phyloP scores from a whole-genome alignment of 192 early-diverging fungal genomes.

The Coemansia sp. region DNA sequence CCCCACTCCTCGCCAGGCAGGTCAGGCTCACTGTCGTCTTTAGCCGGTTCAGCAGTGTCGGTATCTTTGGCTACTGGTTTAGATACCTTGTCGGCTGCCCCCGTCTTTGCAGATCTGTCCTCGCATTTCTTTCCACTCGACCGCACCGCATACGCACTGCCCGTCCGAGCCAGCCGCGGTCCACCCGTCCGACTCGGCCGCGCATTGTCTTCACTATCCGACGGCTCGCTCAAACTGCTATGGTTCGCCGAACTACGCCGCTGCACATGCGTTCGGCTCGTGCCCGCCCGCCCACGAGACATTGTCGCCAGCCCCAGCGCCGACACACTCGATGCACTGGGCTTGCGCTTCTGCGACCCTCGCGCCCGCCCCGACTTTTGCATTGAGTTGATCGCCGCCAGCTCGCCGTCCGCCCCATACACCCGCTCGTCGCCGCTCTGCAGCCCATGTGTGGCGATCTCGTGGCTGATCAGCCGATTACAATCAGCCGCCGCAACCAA shows the following conservation, averaged over 20 bases:
- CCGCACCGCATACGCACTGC: neutral
- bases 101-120: neutral
- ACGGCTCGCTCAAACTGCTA: neutral
- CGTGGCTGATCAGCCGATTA: constrained; percentile 45
- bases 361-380: constrained; percentile 9
- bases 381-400: constrained; percentile 50
- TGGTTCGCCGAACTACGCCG: constrained; percentile 10
- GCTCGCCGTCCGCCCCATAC: constrained; percentile 34
- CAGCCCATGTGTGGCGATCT: constrained; percentile 42
- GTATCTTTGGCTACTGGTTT: neutral
- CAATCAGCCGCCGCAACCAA: constrained; percentile 48
- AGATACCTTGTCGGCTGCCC: too few relatives aligned
- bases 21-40: too few relatives aligned
- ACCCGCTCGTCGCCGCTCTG: constrained; percentile 36
- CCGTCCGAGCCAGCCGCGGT: constrained; percentile 10
- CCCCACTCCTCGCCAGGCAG: constrained; percentile 46
- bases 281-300: neutral
- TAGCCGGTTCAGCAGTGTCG: neutral
- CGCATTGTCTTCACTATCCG: constrained; percentile 1
- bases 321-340: neutral
- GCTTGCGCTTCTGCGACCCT: constrained; percentile 3
- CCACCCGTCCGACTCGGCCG: neutral
- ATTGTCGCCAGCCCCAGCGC: neutral
- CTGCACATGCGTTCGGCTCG: constrained; percentile 10
- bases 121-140: neutral